These are phyloP conservation scores for Phytophthora multivora DNA, from an alignment of 352 stramenopile species.

Conservation along the genomic window DNA sequence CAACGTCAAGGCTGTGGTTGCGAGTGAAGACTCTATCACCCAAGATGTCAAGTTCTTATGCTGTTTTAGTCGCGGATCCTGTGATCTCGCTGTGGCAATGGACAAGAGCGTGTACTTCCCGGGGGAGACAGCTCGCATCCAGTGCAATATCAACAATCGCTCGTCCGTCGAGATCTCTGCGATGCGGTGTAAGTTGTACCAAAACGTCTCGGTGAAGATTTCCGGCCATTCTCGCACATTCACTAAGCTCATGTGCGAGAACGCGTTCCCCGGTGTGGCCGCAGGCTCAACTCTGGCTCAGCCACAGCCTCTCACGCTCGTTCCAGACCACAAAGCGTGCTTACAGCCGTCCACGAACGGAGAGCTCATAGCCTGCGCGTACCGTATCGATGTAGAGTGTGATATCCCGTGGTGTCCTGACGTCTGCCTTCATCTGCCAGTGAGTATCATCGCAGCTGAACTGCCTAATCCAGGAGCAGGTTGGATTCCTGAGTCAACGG, in stretches of 20 bases:
- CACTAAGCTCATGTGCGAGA: conserved; percentile 43
- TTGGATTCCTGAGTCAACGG: conserved; percentile 30
- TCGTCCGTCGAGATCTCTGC: conserved; percentile 57
- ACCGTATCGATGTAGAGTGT: conserved; percentile 70
- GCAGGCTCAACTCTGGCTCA: conserved; percentile 41
- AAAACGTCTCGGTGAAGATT: conserved; percentile 34
- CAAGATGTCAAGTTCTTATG: conserved; percentile 62
- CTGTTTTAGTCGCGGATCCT: conserved; percentile 65
- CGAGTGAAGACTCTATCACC: conserved; percentile 59
- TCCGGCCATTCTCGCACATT: conserved; percentile 29
- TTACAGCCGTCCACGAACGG: conserved; percentile 61
- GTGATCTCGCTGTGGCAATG: conserved; percentile 57
- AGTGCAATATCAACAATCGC: conserved; percentile 64
- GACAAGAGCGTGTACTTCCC: conserved; percentile 77
- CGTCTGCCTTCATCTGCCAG: conserved; percentile 56
- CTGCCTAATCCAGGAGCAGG: conserved; percentile 20
- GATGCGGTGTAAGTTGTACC: conserved; percentile 56
- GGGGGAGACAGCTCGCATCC: conserved; percentile 55
- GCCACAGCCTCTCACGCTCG: conserved; percentile 52
- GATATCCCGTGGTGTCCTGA: conserved; percentile 72
- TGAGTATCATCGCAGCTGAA: conserved; percentile 55
- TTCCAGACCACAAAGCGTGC: conserved; percentile 27
- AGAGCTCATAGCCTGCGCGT: conserved; percentile 55
- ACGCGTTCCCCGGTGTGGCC: conserved; percentile 55
- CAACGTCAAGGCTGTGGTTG: conserved; percentile 42